Evolutionary conservation across 2,329 filamentous ascomycete species (phyloP).

Genomic region (Colletotrichum tropicale): DNA sequence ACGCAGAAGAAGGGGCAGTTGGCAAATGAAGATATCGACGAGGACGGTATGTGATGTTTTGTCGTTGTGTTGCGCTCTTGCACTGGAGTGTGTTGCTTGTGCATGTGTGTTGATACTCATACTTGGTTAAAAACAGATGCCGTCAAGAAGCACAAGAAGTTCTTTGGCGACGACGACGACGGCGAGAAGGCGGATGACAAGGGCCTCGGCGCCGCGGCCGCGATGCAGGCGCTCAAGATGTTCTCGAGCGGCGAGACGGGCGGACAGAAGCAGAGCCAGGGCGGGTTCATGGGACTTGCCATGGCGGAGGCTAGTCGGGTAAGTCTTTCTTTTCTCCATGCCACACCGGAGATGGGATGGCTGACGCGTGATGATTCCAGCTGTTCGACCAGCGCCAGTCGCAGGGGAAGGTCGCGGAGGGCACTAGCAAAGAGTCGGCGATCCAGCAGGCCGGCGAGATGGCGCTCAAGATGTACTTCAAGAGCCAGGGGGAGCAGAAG

Average conservation of each 20-base stretch:
- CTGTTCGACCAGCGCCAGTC: conserved; percentile 65
- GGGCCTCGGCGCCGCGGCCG: conserved; percentile 73
- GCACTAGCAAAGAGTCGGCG: conserved; percentile 79
- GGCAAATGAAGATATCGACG: conserved; percentile 51
- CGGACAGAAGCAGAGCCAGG: conserved; percentile 64
- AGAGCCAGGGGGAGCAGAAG: conserved; percentile 67
- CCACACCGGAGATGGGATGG: neutral
- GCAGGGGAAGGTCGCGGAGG: conserved; percentile 56
- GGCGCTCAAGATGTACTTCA: conserved; percentile 91
- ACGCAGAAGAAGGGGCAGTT: conserved; percentile 54
- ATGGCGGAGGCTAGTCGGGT: conserved; percentile 88
- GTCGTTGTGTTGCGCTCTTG: no score
- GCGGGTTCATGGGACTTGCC: conserved; percentile 81
- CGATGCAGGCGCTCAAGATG: conserved; percentile 81
- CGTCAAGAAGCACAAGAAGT: conserved; percentile 75
- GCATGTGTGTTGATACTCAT: neutral
- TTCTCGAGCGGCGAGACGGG: conserved; percentile 65
- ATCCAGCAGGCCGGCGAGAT: conserved; percentile 82
- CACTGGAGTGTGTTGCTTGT: neutral
- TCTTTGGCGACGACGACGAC: conserved; percentile 63
- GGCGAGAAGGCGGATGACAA: conserved; percentile 50
- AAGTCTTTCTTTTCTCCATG: conserved; percentile 13
- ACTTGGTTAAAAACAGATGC: conserved; percentile 52
- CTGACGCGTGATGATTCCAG: conserved; percentile 34
- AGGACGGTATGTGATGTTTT: conserved; percentile 46